Percentiles rank a stretch among this genome's conserved stretches.
phyloP scores from a whole-genome alignment of 2,329 filamentous ascomycete species.

The Pleoardoris graminearum region DNA sequence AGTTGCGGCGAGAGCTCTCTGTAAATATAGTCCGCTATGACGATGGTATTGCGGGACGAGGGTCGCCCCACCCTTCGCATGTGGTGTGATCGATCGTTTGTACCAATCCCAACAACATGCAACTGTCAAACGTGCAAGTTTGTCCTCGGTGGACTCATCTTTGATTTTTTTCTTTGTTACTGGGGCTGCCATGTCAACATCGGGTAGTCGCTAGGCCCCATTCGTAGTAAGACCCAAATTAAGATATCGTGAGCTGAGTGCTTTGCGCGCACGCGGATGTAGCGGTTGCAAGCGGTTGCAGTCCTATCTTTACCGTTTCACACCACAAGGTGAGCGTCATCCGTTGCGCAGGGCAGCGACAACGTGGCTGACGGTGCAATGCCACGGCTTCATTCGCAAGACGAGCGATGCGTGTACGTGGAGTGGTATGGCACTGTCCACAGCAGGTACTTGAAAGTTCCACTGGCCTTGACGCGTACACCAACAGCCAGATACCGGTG shows the following conservation, averaged over 20 bases:
- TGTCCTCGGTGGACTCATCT: not conserved
- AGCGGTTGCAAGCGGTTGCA: not conserved
- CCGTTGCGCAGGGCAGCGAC: not conserved
- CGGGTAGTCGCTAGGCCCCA: too few species aligned
- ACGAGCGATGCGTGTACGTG: constrained; percentile 1
- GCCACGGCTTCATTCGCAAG: too few species aligned
- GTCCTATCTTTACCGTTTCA: not conserved
- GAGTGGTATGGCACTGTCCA: not conserved
- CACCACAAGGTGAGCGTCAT: not conserved
- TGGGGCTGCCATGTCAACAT: not conserved
- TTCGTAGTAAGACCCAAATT: too few species aligned
- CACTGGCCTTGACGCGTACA: not conserved
- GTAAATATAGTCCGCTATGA: constrained; percentile 12
- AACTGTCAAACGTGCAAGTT: not conserved
- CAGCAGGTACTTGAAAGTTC: not conserved
- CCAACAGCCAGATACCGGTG: not conserved
- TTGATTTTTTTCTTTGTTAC: not conserved
- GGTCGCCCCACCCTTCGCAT: not conserved
- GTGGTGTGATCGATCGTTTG: constrained; percentile 4
- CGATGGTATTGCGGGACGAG: constrained; percentile 5
- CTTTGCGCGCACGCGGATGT: not conserved
- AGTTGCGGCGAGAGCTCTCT: constrained; percentile 7
- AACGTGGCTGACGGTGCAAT: too few species aligned
- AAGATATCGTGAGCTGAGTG: not conserved
- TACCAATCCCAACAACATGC: constrained; percentile 5